A percentile compares a stretch with the other conserved stretches of the same genome.
These are phyloP conservation scores for Lonicera japonica DNA, from an alignment of 129 eudicot genomes.

Conservation along the genomic window DNA sequence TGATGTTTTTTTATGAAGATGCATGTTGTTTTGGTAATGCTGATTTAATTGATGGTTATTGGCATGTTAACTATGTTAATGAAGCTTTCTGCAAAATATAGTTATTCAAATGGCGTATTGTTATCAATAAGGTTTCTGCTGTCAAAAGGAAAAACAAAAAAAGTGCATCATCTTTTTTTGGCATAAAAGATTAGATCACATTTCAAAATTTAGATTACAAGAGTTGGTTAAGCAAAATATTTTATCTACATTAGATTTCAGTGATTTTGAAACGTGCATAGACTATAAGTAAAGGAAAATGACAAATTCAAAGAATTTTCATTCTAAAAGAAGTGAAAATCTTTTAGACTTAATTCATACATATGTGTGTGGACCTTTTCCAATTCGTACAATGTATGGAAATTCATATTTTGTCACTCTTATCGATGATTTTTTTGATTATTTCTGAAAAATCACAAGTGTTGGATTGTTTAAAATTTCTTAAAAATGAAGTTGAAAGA, in stretches of 20 bases:
- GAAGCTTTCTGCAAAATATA: not conserved
- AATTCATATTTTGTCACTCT: not conserved
- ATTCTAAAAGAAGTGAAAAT: not conserved
- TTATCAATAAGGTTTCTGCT: not conserved
- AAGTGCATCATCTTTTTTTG: not conserved
- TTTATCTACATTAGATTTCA: not conserved
- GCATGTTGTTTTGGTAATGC: not conserved
- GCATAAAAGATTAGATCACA: too few species aligned
- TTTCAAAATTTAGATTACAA: conserved; percentile 1
- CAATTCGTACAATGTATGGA: not conserved
- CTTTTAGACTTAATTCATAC: too few species aligned
- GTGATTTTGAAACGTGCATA: too few species aligned
- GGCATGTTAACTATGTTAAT: conserved; percentile 1
- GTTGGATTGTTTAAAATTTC: too few species aligned
- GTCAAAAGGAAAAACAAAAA: not conserved
- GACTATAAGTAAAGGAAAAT: not conserved
- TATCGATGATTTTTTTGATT: not conserved
- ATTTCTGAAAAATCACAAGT: too few species aligned
- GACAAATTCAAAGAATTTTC: not conserved
- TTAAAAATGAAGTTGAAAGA: too few species aligned
- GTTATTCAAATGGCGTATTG: not conserved
- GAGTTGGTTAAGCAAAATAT: conserved; percentile 4
- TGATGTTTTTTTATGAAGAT: not conserved
- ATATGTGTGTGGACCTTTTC: conserved; percentile 6
- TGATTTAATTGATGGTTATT: conserved; percentile 3